Base-by-base conservation (phyloP, 176 grass and related monocot species). In the Musa schizocarpa region DNA sequence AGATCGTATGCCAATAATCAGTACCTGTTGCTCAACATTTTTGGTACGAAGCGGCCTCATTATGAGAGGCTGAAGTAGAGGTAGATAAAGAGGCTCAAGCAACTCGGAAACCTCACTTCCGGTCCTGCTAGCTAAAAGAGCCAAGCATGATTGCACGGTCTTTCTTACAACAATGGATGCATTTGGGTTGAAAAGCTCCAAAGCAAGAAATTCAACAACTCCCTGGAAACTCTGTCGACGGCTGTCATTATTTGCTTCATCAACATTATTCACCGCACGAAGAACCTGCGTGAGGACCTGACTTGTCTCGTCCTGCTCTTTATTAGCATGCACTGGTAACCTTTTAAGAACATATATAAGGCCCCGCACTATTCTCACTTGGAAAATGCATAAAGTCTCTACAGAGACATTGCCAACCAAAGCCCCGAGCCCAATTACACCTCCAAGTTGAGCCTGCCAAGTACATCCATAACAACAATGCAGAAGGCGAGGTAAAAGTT, bases 301-400 rank as follows among this genome's bases (percentile, higher is more conserved):
- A 61, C 87, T 99, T 75, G 95, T 94, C 84, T 99, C 95, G 62
- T 99, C 95, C 85, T 99, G 95, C 82, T 99, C 95, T 87, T 94
- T 99, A 82, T 94, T 99, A 70, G 95, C 95, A 86, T 89, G 95
- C 64, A 82, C 72, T 22, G 95, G 95, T 22, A 99, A 82, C 82
- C 95, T 99, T 84, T 94, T 99, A 11, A 99, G 88, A 83, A 99
- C 95, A 53, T 84, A 91, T 69, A 92, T 85, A 79, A 99, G 90
- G 48, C 95, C 86, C 22, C 91, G 88, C 61, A 99, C 91, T 52
- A 99, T 81, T 87, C 81, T 92, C 78, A 99, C 95, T 84, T 99
- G 85, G 82, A 99, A 94, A 85, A 88, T 78, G 83, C 88, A 94
- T 53, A 99, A 79, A 77, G 82, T 99, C 50, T 99, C 95, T 54